Percentiles rank a stretch among this genome's conserved stretches.
These are phyloP conservation scores for Podosphaera fusca DNA, from an alignment of 2,329 filamentous ascomycete species.

Conservation along the genomic window DNA sequence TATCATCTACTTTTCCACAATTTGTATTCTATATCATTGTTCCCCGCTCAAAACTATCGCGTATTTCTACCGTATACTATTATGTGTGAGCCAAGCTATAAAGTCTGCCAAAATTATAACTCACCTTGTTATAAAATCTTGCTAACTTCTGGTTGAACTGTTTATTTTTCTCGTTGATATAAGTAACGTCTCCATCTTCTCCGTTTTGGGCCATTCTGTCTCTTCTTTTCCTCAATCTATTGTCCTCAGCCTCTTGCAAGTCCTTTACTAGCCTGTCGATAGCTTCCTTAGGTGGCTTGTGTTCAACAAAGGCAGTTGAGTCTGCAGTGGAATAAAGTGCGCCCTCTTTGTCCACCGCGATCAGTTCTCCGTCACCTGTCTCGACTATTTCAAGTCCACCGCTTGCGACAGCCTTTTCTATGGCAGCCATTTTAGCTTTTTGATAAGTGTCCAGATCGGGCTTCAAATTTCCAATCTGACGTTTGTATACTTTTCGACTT, in stretches of 20 bases:
- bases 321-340: conserved; percentile 79
- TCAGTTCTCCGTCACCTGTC: conserved; percentile 81
- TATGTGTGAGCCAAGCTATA: conserved; percentile 9
- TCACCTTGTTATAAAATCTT: conserved; percentile 80
- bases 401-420: conserved; percentile 62
- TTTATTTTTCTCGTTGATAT: conserved; percentile 99
- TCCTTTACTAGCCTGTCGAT: conserved; percentile 75
- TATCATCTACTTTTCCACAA: too few relatives aligned
- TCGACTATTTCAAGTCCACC: conserved; percentile 85
- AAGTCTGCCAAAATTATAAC: conserved; percentile 5
- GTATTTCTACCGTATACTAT: conserved; percentile 77
- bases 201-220: conserved; percentile 57
- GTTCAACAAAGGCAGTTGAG: conserved; percentile 57
- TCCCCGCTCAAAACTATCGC: conserved; percentile 91
- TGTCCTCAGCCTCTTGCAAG: conserved; percentile 70
- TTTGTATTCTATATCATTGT: conserved; percentile 51
- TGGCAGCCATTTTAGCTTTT: conserved; percentile 59
- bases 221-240: conserved; percentile 62
- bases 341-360: conserved; percentile 79
- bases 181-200: conserved; percentile 80
- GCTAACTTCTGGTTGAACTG: conserved; percentile 97
- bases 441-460: conserved; percentile 71
- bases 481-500: conserved; percentile 80
- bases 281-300: conserved; percentile 67
- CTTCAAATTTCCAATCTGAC: conserved; percentile 56